Conservation (phyloP, 2,329 filamentous ascomycete genomes). For the Penicillium sp. region DNA sequence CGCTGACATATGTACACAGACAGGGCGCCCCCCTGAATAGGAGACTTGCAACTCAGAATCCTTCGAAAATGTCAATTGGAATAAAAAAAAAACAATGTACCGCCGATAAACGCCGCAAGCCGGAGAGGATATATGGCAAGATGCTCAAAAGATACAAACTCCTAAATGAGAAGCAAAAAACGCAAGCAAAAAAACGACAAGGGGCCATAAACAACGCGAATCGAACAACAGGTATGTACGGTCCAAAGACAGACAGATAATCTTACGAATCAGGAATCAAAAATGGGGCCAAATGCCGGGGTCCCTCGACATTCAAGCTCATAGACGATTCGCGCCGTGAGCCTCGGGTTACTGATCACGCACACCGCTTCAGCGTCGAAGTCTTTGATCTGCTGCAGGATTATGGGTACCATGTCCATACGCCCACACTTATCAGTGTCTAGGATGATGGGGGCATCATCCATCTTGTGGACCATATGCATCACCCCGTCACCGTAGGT, state of each 20-base stretch:
- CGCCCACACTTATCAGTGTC: constrained; percentile 61
- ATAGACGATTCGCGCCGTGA: constrained; percentile 67
- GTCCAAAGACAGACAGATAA: background rate
- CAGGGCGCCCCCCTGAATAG: background rate
- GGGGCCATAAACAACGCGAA: background rate
- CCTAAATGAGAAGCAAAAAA: background rate
- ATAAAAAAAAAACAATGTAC: background rate
- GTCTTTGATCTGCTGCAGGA: constrained; percentile 50
- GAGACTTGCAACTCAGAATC: background rate
- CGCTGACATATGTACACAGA: constrained; percentile 4
- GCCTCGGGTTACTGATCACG: constrained; percentile 66
- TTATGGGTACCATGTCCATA: constrained; percentile 58
- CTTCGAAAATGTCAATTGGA: background rate
- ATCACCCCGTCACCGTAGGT: constrained; percentile 62
- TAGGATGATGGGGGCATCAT: constrained; percentile 63
- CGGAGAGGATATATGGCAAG: background rate
- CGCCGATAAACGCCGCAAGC: background rate
- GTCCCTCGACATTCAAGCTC: constrained; percentile 64
- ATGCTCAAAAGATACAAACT: background rate
- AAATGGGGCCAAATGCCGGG: constrained; percentile 70
- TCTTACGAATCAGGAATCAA: constrained; percentile 55
- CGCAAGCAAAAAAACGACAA: background rate
- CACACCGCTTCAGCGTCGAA: constrained; percentile 64
- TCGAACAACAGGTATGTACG: background rate
- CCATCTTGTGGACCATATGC: constrained; percentile 53